Percentiles rank a stretch among this genome's conserved stretches.
Conservation (phyloP, 2,329 filamentous ascomycete species). For the Thielaviopsis euricoi region DNA sequence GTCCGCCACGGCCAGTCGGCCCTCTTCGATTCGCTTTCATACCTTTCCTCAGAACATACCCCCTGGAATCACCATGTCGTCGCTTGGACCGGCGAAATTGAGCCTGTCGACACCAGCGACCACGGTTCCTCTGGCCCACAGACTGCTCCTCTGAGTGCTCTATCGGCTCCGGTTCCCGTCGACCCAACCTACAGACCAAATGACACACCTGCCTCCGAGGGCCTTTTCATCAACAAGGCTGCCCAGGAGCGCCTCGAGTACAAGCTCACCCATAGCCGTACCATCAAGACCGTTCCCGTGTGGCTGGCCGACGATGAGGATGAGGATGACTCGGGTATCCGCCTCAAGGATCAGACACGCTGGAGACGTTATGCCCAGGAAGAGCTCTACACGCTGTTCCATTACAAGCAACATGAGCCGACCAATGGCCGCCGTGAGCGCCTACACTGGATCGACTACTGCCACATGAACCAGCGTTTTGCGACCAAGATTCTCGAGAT, state of each 20-base stretch:
- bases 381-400: constrained; percentile 81
- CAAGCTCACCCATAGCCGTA: constrained; percentile 54
- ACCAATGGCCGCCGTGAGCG: constrained; percentile 70
- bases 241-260: constrained; percentile 60
- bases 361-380: constrained; percentile 88
- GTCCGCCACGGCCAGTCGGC: constrained; percentile 76
- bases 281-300: constrained; percentile 68
- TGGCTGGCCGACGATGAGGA: constrained; percentile 74
- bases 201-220: constrained; percentile 46
- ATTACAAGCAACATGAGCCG: constrained; percentile 90
- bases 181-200: constrained; percentile 39
- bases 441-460: constrained; percentile 81
- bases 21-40: constrained; percentile 77
- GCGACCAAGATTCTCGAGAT: constrained; percentile 74
- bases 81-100: constrained; percentile 86
- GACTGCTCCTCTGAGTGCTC: constrained; percentile 43
- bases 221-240: constrained; percentile 50
- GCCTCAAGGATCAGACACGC: constrained; percentile 63
- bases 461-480: constrained; percentile 82
- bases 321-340: constrained; percentile 46
- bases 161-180: constrained; percentile 64
- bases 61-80: constrained; percentile 87
- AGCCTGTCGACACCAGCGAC: constrained; percentile 18
- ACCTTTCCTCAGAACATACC: constrained; percentile 68
- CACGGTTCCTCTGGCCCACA: constrained; percentile 1